phyloP scores from a whole-genome alignment of 257 asterid species.

The Forsythia suspensa region DNA sequence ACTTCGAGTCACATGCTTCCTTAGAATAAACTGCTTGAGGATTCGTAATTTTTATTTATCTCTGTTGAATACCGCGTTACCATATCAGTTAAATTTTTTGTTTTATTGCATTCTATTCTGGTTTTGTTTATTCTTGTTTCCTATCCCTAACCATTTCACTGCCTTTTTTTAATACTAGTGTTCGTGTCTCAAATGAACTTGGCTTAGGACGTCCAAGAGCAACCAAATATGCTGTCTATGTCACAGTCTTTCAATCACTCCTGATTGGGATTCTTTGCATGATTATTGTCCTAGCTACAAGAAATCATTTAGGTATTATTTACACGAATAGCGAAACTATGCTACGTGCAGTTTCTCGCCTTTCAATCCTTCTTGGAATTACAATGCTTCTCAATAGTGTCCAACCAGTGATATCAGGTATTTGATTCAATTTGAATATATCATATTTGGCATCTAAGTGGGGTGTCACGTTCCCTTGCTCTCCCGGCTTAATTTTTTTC shows the following conservation, averaged over 20 bases:
- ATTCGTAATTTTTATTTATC: too few relatives aligned
- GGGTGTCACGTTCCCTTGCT: too few relatives aligned
- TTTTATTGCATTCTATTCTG: too few relatives aligned
- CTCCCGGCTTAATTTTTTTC: too few relatives aligned
- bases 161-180: conserved; percentile 28
- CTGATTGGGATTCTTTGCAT: conserved; percentile 55
- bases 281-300: conserved; percentile 37
- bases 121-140: not conserved
- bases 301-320: conserved; percentile 43
- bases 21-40: too few relatives aligned
- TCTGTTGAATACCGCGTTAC: too few relatives aligned
- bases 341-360: conserved; percentile 56
- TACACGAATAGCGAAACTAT: conserved; percentile 48
- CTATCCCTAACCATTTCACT: not conserved
- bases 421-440: not conserved
- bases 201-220: conserved; percentile 72
- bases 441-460: too few relatives aligned
- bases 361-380: conserved; percentile 68
- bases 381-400: conserved; percentile 84
- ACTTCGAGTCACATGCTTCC: too few relatives aligned
- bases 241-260: conserved; percentile 51
- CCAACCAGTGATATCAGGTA: conserved; percentile 82
- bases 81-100: too few relatives aligned
- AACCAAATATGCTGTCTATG: conserved; percentile 49
- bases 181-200: conserved; percentile 82